A percentile compares a stretch with the other conserved stretches of the same genome.
phyloP scores from a whole-genome alignment of 192 early-diverging fungal genomes.

The Umbelopsis ramanniana region DNA sequence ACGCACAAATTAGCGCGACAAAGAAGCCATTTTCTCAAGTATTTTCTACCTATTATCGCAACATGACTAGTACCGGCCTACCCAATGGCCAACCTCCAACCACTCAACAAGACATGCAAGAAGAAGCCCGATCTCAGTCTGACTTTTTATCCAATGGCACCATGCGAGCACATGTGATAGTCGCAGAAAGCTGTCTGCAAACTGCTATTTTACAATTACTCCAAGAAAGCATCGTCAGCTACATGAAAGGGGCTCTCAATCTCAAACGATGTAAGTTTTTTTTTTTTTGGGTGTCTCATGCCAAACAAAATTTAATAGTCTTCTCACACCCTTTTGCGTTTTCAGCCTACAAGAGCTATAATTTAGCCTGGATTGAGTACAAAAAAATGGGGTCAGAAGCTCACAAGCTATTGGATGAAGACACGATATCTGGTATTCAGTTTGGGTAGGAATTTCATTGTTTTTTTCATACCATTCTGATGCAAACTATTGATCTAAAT shows the following conservation, averaged over 20 bases:
- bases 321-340: not conserved
- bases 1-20: conserved; percentile 47
- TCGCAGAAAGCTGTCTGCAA: conserved; percentile 55
- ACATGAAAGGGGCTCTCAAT: conserved; percentile 57
- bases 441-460: conserved; percentile 48
- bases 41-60: conserved; percentile 43
- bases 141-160: conserved; percentile 48
- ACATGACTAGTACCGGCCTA: conserved; percentile 5
- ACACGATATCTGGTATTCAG: conserved; percentile 56
- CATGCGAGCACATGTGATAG: conserved; percentile 52
- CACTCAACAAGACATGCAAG: not conserved
- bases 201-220: conserved; percentile 55
- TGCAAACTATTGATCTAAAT: not conserved
- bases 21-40: conserved; percentile 38
- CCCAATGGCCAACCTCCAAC: not conserved
- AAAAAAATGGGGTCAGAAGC: conserved; percentile 50
- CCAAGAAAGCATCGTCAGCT: conserved; percentile 56
- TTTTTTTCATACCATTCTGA: not conserved
- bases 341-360: conserved; percentile 53
- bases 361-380: conserved; percentile 52
- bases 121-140: not conserved
- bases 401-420: conserved; percentile 45
- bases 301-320: no score
- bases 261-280: conserved; percentile 51
- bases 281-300: not conserved